Evolutionary conservation across 257 asterid species (phyloP), one percentile per base, ranked within the genome.

Genomic region (Petunia axillaris): DNA sequence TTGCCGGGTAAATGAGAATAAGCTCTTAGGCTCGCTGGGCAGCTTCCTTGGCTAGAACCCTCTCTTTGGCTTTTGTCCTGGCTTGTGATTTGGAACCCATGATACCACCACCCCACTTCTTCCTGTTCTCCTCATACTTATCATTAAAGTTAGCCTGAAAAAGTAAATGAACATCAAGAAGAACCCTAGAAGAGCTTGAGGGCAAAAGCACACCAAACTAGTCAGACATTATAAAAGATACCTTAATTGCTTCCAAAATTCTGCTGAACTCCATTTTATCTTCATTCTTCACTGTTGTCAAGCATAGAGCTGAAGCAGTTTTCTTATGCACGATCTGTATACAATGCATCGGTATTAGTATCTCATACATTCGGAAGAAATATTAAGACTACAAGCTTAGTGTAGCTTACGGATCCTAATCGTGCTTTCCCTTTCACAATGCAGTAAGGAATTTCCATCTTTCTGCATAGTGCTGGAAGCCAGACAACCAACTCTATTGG

Each of bases 51-150:
- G 87, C 86, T 6, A 87, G 87, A 74, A 87, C 50, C 77, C 84
- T 81, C 80, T 87, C 91, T 43, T 87, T 87, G 13, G 89, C 91
- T 78, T 87, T 87, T 16, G 89, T 83, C 67, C 57, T 87, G 6
- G 90, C 90, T 73, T 87, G 90, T 8, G 90, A 87, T 82, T 87
- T 87, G 0, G 89, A 80, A 4, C 90, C 90, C 90, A 85, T 87
- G 78, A 85, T 60, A 8, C 90, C 90, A 35, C 90, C 90, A 4
- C 90, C 90, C 87, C 90, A 85, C 79, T 87, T 87, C 74, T 80
- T 87, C 60, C 87, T 80, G 64, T 86, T 66, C 75, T 85, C 89
- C 36, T 87, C 91, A 11, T 46, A 87, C 38, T 87, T 87, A 59
- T 87, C 91, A 11, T 87, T 87, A 84, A 87, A 87, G 83, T 87